Conservation (phyloP, 768 basidiomycete genomes). For the Suillus weaverae region DNA sequence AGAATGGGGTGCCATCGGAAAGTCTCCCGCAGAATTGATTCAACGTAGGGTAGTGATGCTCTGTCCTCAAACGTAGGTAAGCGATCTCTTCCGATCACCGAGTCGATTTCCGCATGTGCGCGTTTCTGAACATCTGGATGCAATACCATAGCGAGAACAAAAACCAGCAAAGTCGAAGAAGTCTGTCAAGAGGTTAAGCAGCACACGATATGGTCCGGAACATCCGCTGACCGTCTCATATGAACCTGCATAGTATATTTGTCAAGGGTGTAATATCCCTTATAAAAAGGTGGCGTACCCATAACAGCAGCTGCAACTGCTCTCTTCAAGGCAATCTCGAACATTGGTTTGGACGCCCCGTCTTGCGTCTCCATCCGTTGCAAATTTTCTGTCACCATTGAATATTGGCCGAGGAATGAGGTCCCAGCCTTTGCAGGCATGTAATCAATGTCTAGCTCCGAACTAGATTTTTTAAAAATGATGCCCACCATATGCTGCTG, state of each 20-base stretch:
- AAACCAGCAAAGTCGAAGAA: conserved; percentile 11
- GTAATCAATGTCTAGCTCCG: not conserved
- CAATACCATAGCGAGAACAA: conserved; percentile 6
- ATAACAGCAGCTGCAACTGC: conserved; percentile 13
- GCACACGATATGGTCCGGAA: not conserved
- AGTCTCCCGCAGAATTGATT: conserved; percentile 3
- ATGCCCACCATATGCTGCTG: conserved; percentile 29
- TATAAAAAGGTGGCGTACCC: conserved; percentile 9
- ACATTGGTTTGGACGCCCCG: conserved; percentile 2
- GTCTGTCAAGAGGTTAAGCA: conserved; percentile 10
- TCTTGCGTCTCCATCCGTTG: conserved; percentile 16
- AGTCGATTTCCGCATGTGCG: conserved; percentile 19
- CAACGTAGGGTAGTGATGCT: not conserved
- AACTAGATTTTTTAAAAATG: not conserved
- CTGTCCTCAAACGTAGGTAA: not conserved
- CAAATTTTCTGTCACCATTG: conserved; percentile 16
- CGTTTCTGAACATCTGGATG: conserved; percentile 14
- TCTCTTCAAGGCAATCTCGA: conserved; percentile 13
- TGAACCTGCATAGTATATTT: conserved; percentile 13
- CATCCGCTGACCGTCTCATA: conserved; percentile 20
- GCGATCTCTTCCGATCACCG: conserved; percentile 1
- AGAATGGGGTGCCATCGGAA: not conserved
- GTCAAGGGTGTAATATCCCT: not conserved
- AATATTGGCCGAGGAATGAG: not conserved
- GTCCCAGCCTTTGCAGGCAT: not conserved